phyloP scores from a whole-genome alignment of 2,329 filamentous ascomycete genomes.

The Exophiala dermatitidis region DNA sequence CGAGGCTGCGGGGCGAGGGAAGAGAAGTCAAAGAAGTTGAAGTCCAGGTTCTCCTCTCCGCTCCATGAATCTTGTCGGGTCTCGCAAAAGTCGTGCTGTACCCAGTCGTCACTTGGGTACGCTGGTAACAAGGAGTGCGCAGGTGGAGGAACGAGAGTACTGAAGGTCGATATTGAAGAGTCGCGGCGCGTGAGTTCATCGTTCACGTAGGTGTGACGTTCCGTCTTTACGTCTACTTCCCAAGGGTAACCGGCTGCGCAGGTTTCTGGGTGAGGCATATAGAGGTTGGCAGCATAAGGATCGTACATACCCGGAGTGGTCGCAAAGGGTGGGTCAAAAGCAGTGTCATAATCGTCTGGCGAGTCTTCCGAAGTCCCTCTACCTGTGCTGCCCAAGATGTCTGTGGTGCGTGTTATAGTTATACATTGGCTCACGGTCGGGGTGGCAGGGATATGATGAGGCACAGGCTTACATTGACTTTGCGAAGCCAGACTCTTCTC shows the following conservation, averaged over 20 bases:
- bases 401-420: constrained; percentile 13
- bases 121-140: constrained; percentile 57
- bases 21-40: constrained; percentile 76
- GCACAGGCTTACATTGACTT: constrained; percentile 28
- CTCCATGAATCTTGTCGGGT: constrained; percentile 60
- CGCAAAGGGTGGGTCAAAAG: constrained; percentile 62
- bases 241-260: constrained; percentile 59
- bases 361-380: constrained; percentile 75
- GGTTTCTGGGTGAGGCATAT: constrained; percentile 50
- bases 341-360: constrained; percentile 57
- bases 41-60: constrained; percentile 58
- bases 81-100: constrained; percentile 46
- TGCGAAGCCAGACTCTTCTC: constrained; percentile 63
- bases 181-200: constrained; percentile 78
- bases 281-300: constrained; percentile 37
- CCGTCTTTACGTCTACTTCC: constrained; percentile 92
- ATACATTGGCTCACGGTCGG: not conserved
- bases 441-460: not conserved
- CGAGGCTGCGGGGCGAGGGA: constrained; percentile 55
- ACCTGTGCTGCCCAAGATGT: constrained; percentile 7
- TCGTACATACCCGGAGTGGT: constrained; percentile 36
- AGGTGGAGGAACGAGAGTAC: constrained; percentile 76
- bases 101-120: constrained; percentile 59
- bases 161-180: constrained; percentile 86
- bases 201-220: constrained; percentile 88